Evolutionary conservation across 768 basidiomycete species (phyloP).

Genomic region (Suillus tomentosus): DNA sequence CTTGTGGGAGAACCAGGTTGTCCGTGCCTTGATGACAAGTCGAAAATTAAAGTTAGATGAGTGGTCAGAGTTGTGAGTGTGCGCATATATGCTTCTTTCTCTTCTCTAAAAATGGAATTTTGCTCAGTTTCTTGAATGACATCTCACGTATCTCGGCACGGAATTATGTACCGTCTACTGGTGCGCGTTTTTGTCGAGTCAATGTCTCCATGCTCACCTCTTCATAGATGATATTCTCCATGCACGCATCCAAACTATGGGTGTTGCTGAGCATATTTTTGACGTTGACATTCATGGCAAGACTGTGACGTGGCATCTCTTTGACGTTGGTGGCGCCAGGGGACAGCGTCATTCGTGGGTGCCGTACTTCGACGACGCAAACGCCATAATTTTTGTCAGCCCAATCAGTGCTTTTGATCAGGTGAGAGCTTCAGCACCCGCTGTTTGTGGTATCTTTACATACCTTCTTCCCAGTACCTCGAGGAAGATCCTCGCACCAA

Average conservation of each 20-base stretch:
- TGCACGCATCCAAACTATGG: conserved; percentile 91
- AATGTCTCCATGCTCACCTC: conserved; percentile 30
- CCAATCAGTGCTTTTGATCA: conserved; percentile 82
- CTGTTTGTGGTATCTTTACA: conserved; percentile 3
- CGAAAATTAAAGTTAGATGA: conserved; percentile 80
- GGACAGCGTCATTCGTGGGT: conserved; percentile 79
- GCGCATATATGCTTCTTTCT: conserved; percentile 25
- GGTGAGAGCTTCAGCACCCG: conserved; percentile 34
- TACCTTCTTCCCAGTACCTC: conserved; percentile 55
- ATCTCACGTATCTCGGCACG: conserved; percentile 69
- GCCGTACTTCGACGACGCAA: conserved; percentile 66
- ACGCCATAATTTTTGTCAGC: conserved; percentile 80
- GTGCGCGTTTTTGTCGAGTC: conserved; percentile 40
- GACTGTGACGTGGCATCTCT: conserved; percentile 72
- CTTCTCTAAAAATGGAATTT: conserved; percentile 12
- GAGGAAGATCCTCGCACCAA: conserved; percentile 87
- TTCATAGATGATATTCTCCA: conserved; percentile 78
- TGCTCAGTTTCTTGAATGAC: conserved; percentile 68
- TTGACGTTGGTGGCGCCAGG: conserved; percentile 71
- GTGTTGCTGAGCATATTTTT: conserved; percentile 81
- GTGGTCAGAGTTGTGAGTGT: conserved; percentile 84
- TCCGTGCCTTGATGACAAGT: conserved; percentile 65
- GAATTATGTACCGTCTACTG: conserved; percentile 75
- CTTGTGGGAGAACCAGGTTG: conserved; percentile 73
- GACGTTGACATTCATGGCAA: conserved; percentile 82